Conservation (phyloP, 495 filamentous ascomycete species). For the Friedmanniomyces endolithicus region DNA sequence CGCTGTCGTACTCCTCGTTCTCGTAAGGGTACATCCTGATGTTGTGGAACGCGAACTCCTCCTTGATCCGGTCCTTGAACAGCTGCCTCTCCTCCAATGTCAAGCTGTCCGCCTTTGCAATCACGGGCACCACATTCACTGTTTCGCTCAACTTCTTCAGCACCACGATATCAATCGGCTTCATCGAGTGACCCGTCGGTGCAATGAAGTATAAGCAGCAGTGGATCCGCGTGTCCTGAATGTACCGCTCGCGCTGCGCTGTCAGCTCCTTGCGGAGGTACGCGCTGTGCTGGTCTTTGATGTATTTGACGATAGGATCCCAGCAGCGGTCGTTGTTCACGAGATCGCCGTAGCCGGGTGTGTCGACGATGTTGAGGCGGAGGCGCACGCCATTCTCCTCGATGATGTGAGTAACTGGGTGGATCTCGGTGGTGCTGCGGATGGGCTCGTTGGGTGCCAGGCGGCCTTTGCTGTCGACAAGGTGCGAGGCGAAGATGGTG, state of each 20-base stretch:
- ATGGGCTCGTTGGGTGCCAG: slow-evolving; percentile 82
- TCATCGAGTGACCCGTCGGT: slow-evolving; percentile 90
- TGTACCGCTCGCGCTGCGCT: slow-evolving; percentile 98
- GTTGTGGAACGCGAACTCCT: slow-evolving; percentile 99
- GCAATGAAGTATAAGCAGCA: slow-evolving; percentile 99
- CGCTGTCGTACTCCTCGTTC: slow-evolving; percentile 95
- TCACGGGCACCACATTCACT: slow-evolving; percentile 97
- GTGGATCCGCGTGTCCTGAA: slow-evolving; percentile 97
- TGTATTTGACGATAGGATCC: slow-evolving; percentile 98
- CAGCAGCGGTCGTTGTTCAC: slow-evolving; percentile 78
- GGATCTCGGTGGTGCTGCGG: slow-evolving; percentile 93
- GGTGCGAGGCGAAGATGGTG: slow-evolving; percentile 99
- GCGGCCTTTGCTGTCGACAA: slow-evolving; percentile 97
- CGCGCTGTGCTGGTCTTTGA: slow-evolving; percentile 99
- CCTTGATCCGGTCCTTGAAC: slow-evolving; percentile 98
- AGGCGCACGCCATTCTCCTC: slow-evolving; percentile 88
- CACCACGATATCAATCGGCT: slow-evolving; percentile 98
- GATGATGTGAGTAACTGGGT: slow-evolving; percentile 94
- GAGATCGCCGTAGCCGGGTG: slow-evolving; percentile 67
- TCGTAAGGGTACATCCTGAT: slow-evolving; percentile 99
- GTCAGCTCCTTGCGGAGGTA: slow-evolving; percentile 99
- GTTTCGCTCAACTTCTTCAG: slow-evolving; percentile 98
- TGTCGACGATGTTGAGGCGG: slow-evolving; percentile 68
- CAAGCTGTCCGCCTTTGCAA: slow-evolving; percentile 94
- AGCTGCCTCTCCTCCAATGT: slow-evolving; percentile 88